Base-by-base conservation (phyloP, 202 grass and related monocot species). In the Zizania palustris region DNA sequence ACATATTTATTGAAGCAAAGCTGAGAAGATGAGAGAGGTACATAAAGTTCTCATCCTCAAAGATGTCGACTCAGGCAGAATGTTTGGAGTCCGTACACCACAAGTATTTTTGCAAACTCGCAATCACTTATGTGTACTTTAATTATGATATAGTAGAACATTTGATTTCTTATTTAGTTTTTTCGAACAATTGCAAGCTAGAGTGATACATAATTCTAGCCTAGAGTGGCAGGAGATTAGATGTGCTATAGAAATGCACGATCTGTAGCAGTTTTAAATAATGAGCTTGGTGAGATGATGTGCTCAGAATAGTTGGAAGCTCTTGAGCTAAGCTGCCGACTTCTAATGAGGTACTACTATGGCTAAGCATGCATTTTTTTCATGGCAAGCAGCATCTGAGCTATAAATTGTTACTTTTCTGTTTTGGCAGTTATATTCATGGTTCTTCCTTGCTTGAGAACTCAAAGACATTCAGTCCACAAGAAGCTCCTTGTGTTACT, bases 231-330 rank as follows among this genome's bases (percentile, higher is more conserved):
- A 88, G 59, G 61, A 46, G 57, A 94, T 98, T 73, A 92, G 64
- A 81, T 80, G 88, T 44, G 87, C 95, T 48, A 67, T 89, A 71
- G 91, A 92, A 90, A 92, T 61, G 95, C 91, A 78, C 77, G 85
- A 49, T 73, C 67, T 61, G 67, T 60, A 48, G 88, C 95, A 5
- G 50, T 73, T 79, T 86, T 74, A 68, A 87, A 75, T 71, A 86
- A 98, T 75, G 89, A 98, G 78, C 67, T 84, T 39, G 86, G 90
- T 50, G 90, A 91, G 84, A 85, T 97, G 84, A 92, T 89, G 45
- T 98, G 95, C 80, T 94, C 87, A 37, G 95, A 98, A 63, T 85
- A 94, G 45, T 36, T 94, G 82, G 95, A 98, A 94, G 91, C 95
- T 81, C 91, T 98, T 86, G 89, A 98, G 72, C 80, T 98, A 71